Conservation (phyloP, 2,329 filamentous ascomycete species). For the Fusarium sp. region DNA sequence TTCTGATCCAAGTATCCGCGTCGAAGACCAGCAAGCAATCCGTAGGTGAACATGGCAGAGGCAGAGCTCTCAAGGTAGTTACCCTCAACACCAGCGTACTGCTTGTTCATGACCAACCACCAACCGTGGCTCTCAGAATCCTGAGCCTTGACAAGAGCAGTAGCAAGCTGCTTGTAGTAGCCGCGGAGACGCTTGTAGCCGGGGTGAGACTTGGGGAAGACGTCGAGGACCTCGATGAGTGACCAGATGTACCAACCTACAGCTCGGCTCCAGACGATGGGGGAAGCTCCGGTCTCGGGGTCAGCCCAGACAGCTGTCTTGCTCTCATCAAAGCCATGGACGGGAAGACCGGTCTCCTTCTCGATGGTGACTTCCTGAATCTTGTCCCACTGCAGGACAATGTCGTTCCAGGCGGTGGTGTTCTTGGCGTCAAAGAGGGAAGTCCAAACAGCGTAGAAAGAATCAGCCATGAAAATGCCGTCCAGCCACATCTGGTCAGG, state of each 20-base stretch:
- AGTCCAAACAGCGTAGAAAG: constrained; percentile 58
- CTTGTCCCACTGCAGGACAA: constrained; percentile 59
- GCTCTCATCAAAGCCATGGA: constrained; percentile 67
- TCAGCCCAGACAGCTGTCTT: constrained; percentile 65
- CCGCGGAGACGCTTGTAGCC: constrained; percentile 52
- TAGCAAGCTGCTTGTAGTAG: constrained; percentile 47
- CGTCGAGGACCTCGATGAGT: constrained; percentile 62
- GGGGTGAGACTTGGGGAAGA: constrained; percentile 54
- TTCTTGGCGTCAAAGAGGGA: constrained; percentile 53
- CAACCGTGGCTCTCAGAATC: constrained; percentile 63
- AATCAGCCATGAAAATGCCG: constrained; percentile 64
- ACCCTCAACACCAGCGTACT: constrained; percentile 59
- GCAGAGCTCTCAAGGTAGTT: constrained; percentile 73
- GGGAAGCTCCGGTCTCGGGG: constrained; percentile 61
- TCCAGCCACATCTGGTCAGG: constrained; percentile 70
- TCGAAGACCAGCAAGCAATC: constrained; percentile 59
- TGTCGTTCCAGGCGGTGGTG: constrained; percentile 58
- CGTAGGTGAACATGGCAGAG: constrained; percentile 69
- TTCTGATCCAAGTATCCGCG: constrained; percentile 43
- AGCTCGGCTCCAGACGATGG: constrained; percentile 65
- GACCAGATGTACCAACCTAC: constrained; percentile 67
- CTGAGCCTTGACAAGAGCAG: constrained; percentile 50
- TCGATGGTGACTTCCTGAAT: constrained; percentile 57
- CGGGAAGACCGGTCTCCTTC: constrained; percentile 56
- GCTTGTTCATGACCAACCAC: constrained; percentile 68